phyloP scores from a whole-genome alignment of 192 early-diverging fungal species.

The Thamnidium elegans region DNA sequence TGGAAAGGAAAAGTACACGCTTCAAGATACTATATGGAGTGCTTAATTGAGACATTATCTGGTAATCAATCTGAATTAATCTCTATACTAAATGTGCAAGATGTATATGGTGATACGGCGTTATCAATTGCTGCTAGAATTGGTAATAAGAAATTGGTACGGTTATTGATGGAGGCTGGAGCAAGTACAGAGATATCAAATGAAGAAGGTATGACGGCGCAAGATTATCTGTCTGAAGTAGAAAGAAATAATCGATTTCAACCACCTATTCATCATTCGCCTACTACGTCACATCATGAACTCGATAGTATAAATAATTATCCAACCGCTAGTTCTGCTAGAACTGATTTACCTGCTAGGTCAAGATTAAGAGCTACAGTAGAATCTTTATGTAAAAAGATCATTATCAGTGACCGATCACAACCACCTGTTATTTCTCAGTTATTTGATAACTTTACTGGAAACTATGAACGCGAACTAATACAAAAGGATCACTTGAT shows the following conservation, averaged over 20 bases:
- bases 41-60: slow-evolving; percentile 70
- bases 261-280: background rate
- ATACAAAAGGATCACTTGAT: slow-evolving; percentile 43
- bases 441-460: slow-evolving; percentile 43
- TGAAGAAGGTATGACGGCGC: slow-evolving; percentile 18
- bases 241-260: background rate
- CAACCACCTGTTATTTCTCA: slow-evolving; percentile 29
- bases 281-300: background rate
- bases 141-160: slow-evolving; percentile 58
- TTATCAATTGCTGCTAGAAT: slow-evolving; percentile 63
- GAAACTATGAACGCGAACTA: slow-evolving; percentile 44
- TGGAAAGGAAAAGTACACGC: slow-evolving; percentile 69
- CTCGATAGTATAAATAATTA: background rate
- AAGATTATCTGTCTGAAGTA: slow-evolving; percentile 2
- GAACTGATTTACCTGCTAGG: background rate
- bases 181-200: slow-evolving; percentile 32
- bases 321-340: background rate
- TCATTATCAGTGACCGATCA: background rate
- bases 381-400: slow-evolving; percentile 16
- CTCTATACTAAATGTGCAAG: slow-evolving; percentile 74
- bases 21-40: slow-evolving; percentile 88
- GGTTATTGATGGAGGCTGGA: slow-evolving; percentile 58
- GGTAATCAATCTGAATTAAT: slow-evolving; percentile 69
- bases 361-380: slow-evolving; percentile 15
- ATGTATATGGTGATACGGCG: slow-evolving; percentile 79